Percentiles rank a stretch among this genome's conserved stretches.
Conservation (phyloP, 2,329 filamentous ascomycete genomes). For the Stachybotrys echinatus region DNA sequence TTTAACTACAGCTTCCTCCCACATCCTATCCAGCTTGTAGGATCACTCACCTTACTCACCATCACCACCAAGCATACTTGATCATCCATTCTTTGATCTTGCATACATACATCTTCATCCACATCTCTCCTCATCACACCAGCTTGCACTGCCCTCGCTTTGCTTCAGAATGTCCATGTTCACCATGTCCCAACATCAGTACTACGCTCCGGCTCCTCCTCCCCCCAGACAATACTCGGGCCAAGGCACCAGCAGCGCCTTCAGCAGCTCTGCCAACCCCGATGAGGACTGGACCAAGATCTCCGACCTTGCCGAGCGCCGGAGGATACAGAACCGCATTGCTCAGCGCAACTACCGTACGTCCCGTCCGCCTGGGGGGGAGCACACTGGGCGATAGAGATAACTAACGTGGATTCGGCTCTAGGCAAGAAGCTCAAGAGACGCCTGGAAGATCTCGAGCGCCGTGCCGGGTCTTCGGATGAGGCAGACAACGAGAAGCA, state of each 20-base stretch:
- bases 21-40: slow-evolving; percentile 10
- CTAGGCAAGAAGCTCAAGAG: slow-evolving; percentile 90
- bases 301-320: slow-evolving; percentile 88
- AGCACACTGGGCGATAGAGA: background rate
- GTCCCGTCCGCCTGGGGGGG: slow-evolving; percentile 17
- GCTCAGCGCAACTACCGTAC: slow-evolving; percentile 95
- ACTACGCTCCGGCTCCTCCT: slow-evolving; percentile 23
- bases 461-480: slow-evolving; percentile 57
- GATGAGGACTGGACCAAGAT: slow-evolving; percentile 99
- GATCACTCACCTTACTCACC: background rate
- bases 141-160: background rate
- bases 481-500: slow-evolving; percentile 35
- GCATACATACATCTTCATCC: background rate
- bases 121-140: background rate
- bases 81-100: background rate
- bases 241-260: slow-evolving; percentile 86
- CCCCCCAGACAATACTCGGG: slow-evolving; percentile 62
- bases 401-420: background rate
- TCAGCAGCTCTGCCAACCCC: slow-evolving; percentile 88
- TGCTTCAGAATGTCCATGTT: slow-evolving; percentile 27
- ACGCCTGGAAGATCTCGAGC: slow-evolving; percentile 79
- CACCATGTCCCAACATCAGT: slow-evolving; percentile 26
- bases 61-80: background rate
- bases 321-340: slow-evolving; percentile 95
- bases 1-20: slow-evolving; percentile 26